Conservation (phyloP, 306 rosid species). For the Prunus salicina region DNA sequence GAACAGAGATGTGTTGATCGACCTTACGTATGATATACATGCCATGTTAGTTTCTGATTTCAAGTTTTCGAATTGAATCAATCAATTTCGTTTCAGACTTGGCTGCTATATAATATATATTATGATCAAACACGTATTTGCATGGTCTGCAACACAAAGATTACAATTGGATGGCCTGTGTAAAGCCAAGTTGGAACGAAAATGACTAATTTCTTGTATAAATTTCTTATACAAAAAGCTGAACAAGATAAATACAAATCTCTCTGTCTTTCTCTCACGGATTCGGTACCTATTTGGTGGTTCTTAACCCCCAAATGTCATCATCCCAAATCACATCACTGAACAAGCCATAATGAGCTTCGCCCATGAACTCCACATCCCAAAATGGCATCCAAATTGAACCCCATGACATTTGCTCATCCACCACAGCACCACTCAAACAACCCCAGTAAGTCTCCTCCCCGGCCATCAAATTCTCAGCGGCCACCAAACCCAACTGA, state of each 20-base stretch:
- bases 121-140: too few species aligned
- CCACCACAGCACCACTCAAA: conserved; percentile 33
- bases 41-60: background rate
- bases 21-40: background rate
- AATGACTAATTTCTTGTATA: background rate
- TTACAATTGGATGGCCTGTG: too few species aligned
- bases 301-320: conserved; percentile 67
- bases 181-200: background rate
- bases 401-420: conserved; percentile 81
- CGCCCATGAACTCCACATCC: conserved; percentile 53
- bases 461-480: conserved; percentile 5
- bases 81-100: too few species aligned
- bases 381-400: conserved; percentile 54
- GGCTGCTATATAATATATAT: too few species aligned
- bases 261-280: conserved; percentile 16
- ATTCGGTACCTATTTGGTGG: conserved; percentile 30
- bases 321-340: conserved; percentile 60
- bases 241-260: background rate
- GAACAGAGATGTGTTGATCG: background rate
- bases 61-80: too few species aligned
- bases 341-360: conserved; percentile 36
- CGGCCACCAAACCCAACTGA: conserved; percentile 7
- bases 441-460: conserved; percentile 38
- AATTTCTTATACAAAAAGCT: background rate
- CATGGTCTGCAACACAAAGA: too few species aligned